Percentiles rank a stretch among this genome's conserved stretches.
Evolutionary conservation across 2,329 filamentous ascomycete genomes (phyloP).

Genomic region (Cytospora paraplurivora): DNA sequence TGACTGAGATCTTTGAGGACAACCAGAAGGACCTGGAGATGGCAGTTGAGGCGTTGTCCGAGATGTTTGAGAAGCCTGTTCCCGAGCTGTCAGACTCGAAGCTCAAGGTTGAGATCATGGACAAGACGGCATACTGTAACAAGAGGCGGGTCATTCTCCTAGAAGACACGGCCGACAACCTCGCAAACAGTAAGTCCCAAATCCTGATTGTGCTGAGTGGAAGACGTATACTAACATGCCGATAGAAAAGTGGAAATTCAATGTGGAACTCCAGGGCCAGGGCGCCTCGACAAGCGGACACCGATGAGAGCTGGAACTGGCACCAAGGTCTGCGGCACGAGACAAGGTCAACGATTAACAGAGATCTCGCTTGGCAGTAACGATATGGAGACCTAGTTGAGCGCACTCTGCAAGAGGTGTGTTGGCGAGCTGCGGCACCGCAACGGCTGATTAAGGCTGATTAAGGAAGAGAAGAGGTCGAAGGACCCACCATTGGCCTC

Average conservation of each 20-base stretch:
- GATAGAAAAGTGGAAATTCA: slow-evolving; percentile 52
- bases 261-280: slow-evolving; percentile 38
- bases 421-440: neutral
- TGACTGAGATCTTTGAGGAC: slow-evolving; percentile 96
- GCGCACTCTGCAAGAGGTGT: neutral
- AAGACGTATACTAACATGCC: slow-evolving; percentile 32
- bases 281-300: slow-evolving; percentile 31
- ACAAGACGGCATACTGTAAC: slow-evolving; percentile 97
- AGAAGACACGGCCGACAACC: slow-evolving; percentile 88
- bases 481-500: neutral
- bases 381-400: neutral
- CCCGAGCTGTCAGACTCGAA: slow-evolving; percentile 81
- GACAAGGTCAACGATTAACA: neutral
- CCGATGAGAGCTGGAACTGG: slow-evolving; percentile 28
- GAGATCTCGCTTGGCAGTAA: neutral
- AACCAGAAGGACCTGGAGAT: slow-evolving; percentile 98
- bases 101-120: slow-evolving; percentile 96
- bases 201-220: neutral
- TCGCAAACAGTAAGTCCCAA: slow-evolving; percentile 72
- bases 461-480: neutral
- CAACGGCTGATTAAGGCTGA: neutral
- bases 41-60: slow-evolving; percentile 94
- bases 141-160: slow-evolving; percentile 87
- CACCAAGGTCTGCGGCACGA: neutral
- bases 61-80: slow-evolving; percentile 99